A percentile compares a stretch with the other conserved stretches of the same genome.
These are phyloP conservation scores for Astrothelium subdiscretum DNA, from an alignment of 495 filamentous ascomycete genomes.

Conservation along the genomic window DNA sequence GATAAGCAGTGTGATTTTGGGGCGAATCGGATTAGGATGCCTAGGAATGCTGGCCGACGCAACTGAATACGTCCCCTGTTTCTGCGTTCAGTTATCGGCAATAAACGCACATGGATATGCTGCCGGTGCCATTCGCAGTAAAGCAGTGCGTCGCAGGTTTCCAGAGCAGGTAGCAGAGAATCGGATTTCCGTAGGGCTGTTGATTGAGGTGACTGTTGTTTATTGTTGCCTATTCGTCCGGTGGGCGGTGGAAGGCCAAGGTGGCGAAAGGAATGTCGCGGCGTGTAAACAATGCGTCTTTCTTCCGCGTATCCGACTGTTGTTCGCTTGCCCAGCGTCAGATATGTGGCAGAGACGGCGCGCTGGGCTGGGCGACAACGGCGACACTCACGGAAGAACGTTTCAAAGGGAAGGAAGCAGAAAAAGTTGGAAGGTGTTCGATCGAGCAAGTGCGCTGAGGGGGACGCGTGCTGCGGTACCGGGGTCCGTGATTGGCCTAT, in stretches of 20 bases:
- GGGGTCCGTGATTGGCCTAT: not conserved
- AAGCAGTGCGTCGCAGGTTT: not conserved
- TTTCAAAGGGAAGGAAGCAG: not conserved
- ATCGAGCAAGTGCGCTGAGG: not conserved
- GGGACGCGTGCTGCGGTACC: not conserved
- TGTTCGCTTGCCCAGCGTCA: not conserved
- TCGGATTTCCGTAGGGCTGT: not conserved
- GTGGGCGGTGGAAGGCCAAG: not conserved
- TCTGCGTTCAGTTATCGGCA: not conserved
- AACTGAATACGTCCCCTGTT: not conserved
- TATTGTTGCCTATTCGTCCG: not conserved
- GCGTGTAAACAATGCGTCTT: not conserved
- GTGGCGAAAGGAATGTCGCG: not conserved
- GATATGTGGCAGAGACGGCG: not conserved
- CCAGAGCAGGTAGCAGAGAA: not conserved
- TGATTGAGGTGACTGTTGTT: not conserved
- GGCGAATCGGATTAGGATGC: not conserved
- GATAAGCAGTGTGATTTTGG: not conserved
- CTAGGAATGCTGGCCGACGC: not conserved
- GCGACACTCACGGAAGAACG: not conserved
- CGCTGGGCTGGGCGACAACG: not conserved
- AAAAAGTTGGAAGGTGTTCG: conserved; percentile 1
- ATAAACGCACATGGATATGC: not conserved
- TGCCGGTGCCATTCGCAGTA: not conserved
- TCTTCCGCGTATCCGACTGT: not conserved